Percentiles rank a stretch among this genome's conserved stretches.
Evolutionary conservation across 768 basidiomycete genomes (phyloP).

Genomic region (Mycena leptocephala): DNA sequence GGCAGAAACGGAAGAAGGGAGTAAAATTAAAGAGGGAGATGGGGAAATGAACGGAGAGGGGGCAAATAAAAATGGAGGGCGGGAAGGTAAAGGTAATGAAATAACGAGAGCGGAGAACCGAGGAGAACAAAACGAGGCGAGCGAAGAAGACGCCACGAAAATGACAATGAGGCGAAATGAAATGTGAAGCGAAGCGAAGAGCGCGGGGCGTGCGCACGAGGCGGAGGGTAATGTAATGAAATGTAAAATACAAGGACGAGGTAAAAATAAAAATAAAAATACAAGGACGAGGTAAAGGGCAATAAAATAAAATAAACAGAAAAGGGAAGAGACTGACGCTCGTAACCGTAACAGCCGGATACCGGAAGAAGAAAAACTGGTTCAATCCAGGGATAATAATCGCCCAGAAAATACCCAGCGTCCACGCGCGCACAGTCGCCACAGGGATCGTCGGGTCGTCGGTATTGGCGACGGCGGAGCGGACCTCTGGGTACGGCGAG

Average conservation of each 20-base stretch:
- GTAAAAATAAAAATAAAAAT: background rate
- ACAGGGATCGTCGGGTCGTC: constrained; percentile 78
- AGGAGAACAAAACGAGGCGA: background rate
- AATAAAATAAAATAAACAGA: background rate
- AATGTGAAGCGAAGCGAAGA: background rate
- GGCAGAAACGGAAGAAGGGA: no score
- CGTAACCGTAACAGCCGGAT: constrained; percentile 74
- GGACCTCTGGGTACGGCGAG: constrained; percentile 72
- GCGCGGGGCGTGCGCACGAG: background rate
- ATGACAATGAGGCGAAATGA: background rate
- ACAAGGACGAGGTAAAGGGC: background rate
- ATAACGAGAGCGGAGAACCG: background rate
- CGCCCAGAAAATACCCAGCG: constrained; percentile 76
- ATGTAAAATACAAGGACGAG: background rate
- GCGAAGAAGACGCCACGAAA: background rate
- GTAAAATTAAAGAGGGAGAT: background rate
- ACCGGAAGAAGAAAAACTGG: constrained; percentile 83
- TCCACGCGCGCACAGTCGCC: constrained; percentile 78
- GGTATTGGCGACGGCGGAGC: constrained; percentile 72
- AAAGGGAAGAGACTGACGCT: constrained; percentile 48
- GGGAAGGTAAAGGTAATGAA: no score
- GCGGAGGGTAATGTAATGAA: no score
- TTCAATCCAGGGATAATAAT: constrained; percentile 78
- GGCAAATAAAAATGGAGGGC: no score
- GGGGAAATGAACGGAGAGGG: no score